These are phyloP conservation scores for Penicillium hordei DNA, from an alignment of 2,329 filamentous ascomycete species.

Conservation along the genomic window DNA sequence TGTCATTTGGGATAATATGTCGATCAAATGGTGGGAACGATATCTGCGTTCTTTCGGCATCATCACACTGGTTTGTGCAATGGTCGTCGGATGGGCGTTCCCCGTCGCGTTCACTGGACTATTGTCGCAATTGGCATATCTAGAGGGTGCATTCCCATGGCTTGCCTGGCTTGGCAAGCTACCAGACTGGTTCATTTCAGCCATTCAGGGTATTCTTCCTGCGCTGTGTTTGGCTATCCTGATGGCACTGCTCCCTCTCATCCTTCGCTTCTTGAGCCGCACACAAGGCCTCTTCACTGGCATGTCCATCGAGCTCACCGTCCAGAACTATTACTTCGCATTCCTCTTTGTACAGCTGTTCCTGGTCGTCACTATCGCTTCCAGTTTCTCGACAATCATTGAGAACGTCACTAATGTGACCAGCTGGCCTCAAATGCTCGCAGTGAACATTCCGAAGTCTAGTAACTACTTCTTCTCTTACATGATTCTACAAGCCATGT, in stretches of 20 bases:
- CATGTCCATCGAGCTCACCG: constrained; percentile 73
- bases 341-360: constrained; percentile 96
- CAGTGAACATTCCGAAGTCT: constrained; percentile 75
- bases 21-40: constrained; percentile 88
- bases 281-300: constrained; percentile 82
- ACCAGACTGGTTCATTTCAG: constrained; percentile 60
- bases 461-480: constrained; percentile 99
- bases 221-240: constrained; percentile 73
- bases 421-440: constrained; percentile 70
- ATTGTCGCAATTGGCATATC: constrained; percentile 70
- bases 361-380: constrained; percentile 83
- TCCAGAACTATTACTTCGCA: constrained; percentile 88
- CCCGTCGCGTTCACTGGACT: constrained; percentile 86
- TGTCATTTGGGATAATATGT: constrained; percentile 97
- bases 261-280: constrained; percentile 70
- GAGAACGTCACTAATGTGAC: constrained; percentile 65
- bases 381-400: constrained; percentile 67
- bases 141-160: constrained; percentile 68
- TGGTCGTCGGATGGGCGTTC: constrained; percentile 86
- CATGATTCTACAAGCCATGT: constrained; percentile 91
- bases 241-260: constrained; percentile 75
- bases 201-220: constrained; percentile 84
- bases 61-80: constrained; percentile 63
- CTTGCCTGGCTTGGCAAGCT: constrained; percentile 66
- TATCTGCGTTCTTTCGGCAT: constrained; percentile 72